Base-by-base conservation (phyloP, 805 yeast species). In the Lipomyces yamanashiensis region DNA sequence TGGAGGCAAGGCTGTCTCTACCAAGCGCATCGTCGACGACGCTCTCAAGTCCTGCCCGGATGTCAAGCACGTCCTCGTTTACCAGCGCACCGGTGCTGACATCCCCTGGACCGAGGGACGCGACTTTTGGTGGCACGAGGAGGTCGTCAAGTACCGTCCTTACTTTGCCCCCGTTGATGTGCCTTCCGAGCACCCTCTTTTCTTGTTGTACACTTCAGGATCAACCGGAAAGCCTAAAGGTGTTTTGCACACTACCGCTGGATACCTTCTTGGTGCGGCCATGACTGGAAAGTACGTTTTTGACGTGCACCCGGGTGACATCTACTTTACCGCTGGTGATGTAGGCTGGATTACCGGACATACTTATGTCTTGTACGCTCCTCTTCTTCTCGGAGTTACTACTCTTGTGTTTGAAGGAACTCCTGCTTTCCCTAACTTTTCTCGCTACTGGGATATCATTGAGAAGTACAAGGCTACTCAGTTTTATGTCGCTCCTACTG, bases 291-390 rank as follows among this genome's bases (percentile, higher is more conserved):
- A 87, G 79, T 93, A 92, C 78, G 92, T 92, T 53, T 93, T 95
- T 76, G 98, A 96, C 76, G 86, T 95, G 54, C 97, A 91, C 74
- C 86, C 86, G 64, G 89, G 88, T 67, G 98, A 95, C 77, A 82
- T 89, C 50, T 78, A 93, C 66, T 93, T 95, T 81, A 93, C 98
- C 48, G 98, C 98, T 45, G 98, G 98, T 74, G 98, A 95, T 76
- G 91, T 95, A 61, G 98, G 99, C 75, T 95, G 99, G 98, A 95
- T 95, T 76, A 95, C 99, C 17, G 98, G 98, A 71, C 99, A 95
- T 78, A 89, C 98, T 9, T 95, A 93, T 75, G 96, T 91, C 50
- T 84, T 93, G 53, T 95, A 95, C 74, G 98, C 98, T 64, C 99
- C 99, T 48, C 84, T 95, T 71, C 79, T 86, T 37, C 76, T 87